phyloP scores from a whole-genome alignment of 2,329 filamentous ascomycete species.

The Camillea tinctor region DNA sequence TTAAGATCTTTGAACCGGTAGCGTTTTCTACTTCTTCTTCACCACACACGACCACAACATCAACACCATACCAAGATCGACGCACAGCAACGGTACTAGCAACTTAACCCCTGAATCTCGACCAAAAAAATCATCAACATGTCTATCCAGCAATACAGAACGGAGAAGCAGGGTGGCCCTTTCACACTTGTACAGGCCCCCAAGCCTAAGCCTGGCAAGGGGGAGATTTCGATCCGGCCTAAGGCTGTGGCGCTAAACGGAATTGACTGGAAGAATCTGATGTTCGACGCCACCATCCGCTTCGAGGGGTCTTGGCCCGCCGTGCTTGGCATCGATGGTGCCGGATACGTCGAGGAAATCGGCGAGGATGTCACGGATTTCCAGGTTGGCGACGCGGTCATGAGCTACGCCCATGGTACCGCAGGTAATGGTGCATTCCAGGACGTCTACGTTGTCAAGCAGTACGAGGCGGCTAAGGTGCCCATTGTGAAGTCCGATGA shows the following conservation, averaged over 20 bases:
- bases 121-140: neutral
- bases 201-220: slow-evolving; percentile 21
- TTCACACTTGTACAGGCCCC: slow-evolving; percentile 20
- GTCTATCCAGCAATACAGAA: slow-evolving; percentile 16
- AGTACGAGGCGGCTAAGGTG: slow-evolving; percentile 27
- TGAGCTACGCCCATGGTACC: slow-evolving; percentile 13
- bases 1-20: neutral
- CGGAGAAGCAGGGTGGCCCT: slow-evolving; percentile 9
- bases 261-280: slow-evolving; percentile 34
- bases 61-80: neutral
- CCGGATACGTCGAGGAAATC: slow-evolving; percentile 35
- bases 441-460: slow-evolving; percentile 24
- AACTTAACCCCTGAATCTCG: neutral
- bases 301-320: slow-evolving; percentile 33
- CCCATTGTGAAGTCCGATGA: no score
- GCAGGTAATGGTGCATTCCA: slow-evolving; percentile 26
- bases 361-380: slow-evolving; percentile 30
- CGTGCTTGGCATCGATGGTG: slow-evolving; percentile 35
- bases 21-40: neutral
- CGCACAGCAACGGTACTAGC: no score
- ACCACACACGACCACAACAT: neutral
- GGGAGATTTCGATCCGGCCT: slow-evolving; percentile 33
- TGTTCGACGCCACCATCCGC: slow-evolving; percentile 28
- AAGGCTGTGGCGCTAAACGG: slow-evolving; percentile 35
- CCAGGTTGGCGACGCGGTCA: slow-evolving; percentile 32